These are phyloP conservation scores for Tephrocybe sp. DNA, from an alignment of 768 basidiomycete species.

Conservation along the genomic window DNA sequence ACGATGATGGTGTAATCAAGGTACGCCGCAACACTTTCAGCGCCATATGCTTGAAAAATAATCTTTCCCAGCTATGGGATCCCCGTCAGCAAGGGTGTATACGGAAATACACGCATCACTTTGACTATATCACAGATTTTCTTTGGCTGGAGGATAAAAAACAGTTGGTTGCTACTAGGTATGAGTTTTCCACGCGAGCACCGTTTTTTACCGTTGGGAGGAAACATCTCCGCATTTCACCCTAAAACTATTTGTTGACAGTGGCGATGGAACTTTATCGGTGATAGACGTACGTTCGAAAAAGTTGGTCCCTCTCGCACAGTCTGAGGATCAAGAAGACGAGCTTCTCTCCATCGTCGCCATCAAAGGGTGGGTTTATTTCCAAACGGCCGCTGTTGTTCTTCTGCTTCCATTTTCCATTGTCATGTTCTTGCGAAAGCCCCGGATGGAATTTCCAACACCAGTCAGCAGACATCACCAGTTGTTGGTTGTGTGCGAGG, in stretches of 20 bases:
- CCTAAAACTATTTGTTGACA: conserved; percentile 25
- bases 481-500: too few species aligned
- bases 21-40: conserved; percentile 33
- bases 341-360: conserved; percentile 83
- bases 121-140: conserved; percentile 94
- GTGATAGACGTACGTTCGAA: conserved; percentile 89
- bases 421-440: conserved; percentile 1
- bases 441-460: background rate
- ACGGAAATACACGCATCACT: conserved; percentile 79
- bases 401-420: conserved; percentile 5
- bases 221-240: background rate
- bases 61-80: conserved; percentile 79
- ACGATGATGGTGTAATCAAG: conserved; percentile 94
- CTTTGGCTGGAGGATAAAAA: conserved; percentile 81
- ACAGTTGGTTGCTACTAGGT: conserved; percentile 89
- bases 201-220: background rate
- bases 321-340: conserved; percentile 96
- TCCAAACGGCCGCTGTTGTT: conserved; percentile 1
- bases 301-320: conserved; percentile 70
- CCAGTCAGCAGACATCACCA: conserved; percentile 1
- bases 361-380: conserved; percentile 60
- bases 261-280: conserved; percentile 91
- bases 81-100: conserved; percentile 64
- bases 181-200: conserved; percentile 15
- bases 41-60: background rate